Evolutionary conservation across 495 filamentous ascomycete species (phyloP), one percentile per base, ranked within the genome.

Genomic region (Neurospora sp.): DNA sequence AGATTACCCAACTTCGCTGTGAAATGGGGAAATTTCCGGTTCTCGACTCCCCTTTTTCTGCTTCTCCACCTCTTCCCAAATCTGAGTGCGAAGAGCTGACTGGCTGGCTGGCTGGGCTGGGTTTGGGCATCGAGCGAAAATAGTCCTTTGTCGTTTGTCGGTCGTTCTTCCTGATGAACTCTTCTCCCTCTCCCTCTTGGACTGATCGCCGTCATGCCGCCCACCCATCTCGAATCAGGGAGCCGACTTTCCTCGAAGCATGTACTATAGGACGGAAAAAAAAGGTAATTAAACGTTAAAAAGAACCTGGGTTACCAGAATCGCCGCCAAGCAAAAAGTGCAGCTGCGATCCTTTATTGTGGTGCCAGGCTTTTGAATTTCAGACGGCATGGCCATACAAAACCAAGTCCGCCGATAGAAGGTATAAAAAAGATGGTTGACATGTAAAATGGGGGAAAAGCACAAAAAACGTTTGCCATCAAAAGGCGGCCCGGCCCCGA

Each of bases 231-330:
- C 75, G 69, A 71, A 77, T 69, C 69, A 40, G 37, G 62, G 5
- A 48, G 40, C 72, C 71, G 23, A 41, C 42, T 40, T 70, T 71
- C 71, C 41, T 72, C 23, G 23, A 62, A 62, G 12, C 54, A 62
- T 62, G 12, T 62, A 62, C 41, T 69, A 59, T 38, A 71, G 75
- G 48, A 70, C 54, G 72, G 77, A 5, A 76, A 74, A 74, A 72
- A 76, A 77, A 78, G 82, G 76, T 78, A 79, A 84, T 84, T 84
- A 83, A 80, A 79, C 77, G 40, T n/a, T 74, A 75, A 79, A 69
- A 83, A 81, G 81, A 76, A 77, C 76, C 78, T 76, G 72, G 72
- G 69, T 71, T 79, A 81, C 77, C 83, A 78, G 77, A 80, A 31
- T 78, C 75, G 70, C 71, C 31, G 79, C 81, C 82, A 27, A 82